Conservation (phyloP, 139 green algal species). For the Chlorella sp. region DNA sequence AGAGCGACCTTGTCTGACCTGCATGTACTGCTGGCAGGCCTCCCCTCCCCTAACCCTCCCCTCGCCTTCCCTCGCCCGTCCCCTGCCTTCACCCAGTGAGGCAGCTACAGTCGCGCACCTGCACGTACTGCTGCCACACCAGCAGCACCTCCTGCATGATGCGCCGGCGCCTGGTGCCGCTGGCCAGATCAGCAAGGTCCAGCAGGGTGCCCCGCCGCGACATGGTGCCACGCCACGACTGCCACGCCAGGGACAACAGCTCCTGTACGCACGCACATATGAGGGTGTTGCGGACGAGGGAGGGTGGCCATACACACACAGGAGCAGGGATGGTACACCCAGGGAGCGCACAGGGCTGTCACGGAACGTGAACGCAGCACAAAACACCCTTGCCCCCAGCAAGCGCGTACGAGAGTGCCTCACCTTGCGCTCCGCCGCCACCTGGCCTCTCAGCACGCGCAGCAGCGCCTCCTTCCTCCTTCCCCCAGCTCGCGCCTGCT, state of each 20-base stretch:
- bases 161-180: not conserved
- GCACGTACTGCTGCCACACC: conserved; percentile 30
- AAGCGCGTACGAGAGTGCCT: too few relatives aligned
- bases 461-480: not conserved
- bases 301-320: not conserved
- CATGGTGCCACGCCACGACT: conserved; percentile 10
- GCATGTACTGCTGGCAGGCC: too few relatives aligned
- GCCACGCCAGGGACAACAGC: conserved; percentile 1
- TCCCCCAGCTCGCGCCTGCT: too few relatives aligned
- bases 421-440: not conserved
- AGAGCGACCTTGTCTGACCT: too few relatives aligned
- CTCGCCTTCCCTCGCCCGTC: too few relatives aligned
- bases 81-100: too few relatives aligned
- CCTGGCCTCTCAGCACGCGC: not conserved
- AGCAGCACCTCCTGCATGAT: conserved; percentile 19
- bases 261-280: not conserved
- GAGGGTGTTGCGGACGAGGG: not conserved
- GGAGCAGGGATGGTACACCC: too few relatives aligned
- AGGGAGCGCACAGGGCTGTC: too few relatives aligned
- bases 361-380: too few relatives aligned
- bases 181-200: conserved; percentile 7
- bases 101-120: not conserved
- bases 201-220: not conserved
- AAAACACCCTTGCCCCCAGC: too few relatives aligned
- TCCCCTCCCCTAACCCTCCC: too few relatives aligned